Evolutionary conservation across 2,329 filamentous ascomycete species (phyloP), one percentile per base, ranked within the genome.

Genomic region (Aspergillus fructus): DNA sequence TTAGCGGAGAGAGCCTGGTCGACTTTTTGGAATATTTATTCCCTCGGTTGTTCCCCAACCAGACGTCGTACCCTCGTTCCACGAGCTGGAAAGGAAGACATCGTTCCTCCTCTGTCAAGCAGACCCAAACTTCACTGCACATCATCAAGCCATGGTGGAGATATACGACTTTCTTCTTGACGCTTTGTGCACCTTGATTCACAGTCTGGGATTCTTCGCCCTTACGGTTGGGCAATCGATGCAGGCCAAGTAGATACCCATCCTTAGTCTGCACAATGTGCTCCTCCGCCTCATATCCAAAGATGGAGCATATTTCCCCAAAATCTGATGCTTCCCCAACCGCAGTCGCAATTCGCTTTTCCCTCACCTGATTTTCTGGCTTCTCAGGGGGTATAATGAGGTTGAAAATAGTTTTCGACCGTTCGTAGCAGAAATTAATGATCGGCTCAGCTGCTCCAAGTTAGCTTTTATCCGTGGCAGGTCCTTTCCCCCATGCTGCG

Each of bases 11-110:
- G 61, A 81, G 80, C 58, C 88, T 83, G 51, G 93, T 85, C 2
- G 88, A 93, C 77, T 99, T 99, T 75, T 97, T 99, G 46, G 92
- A 96, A 77, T 99, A 99, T 73, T 99, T 99, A 82, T 99, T 99
- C 49, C 94, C 94, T 37, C 94, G 88, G 70, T 99, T 99, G 74
- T 99, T 99, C 50, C 94, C 94, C 61, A 99, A 82, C 90, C 94
- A 99, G 63, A 97, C 93, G 78, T 99, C 94, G 67, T 96, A 99
- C 3, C 94, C 94, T 68, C 85, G 84, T 68, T 97, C 91, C 0
- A 96, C 91, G 43, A 99, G 80, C 64, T 89, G 84, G 71, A 99
- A 97, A 0, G 94, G 91, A 40, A 99, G 79, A 64, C 89, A 93
- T 65, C 93, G 85, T 73, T 96, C 84, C 65, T 88, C 87, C 64